Evolutionary conservation across 352 stramenopile species (phyloP), one percentile per base, ranked within the genome.

Genomic region (Phytophthora meadii): DNA sequence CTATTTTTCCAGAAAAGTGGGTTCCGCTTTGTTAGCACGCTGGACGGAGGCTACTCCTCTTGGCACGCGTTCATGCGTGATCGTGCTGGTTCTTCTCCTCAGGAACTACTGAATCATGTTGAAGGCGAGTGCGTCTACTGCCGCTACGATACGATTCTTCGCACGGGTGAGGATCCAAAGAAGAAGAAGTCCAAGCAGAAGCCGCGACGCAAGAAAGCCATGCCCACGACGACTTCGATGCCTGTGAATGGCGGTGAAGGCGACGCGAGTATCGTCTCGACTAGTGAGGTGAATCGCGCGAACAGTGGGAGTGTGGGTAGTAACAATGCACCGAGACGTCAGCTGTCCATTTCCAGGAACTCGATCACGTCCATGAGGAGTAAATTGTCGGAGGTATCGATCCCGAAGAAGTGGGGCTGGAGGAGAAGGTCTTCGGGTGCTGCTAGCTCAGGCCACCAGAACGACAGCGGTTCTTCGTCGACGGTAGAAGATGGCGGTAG

Each of bases 41-140:
- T 94, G 12, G 86, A 94, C 52, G 86, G 86, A 17, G 86, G 86
- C 2, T 94, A 92, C 56, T 81, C 86, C 10, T 89, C 84, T 5
- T 94, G 86, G 86, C 86, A 94, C 53, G 84, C 86, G n/a, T 93
- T 87, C 57, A 89, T 94, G 81, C 79, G 86, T 22, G 86, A 94
- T 57, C 74, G 79, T 3, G 58, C 79, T 1, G 62, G 61, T 15
- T 85, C 62, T 1, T 92, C 86, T 5, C 81, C 80, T 2, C 54
- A 89, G 37, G 86, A 94, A 44, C 54, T 94, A 39, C 67, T 92
- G 34, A 85, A 88, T 47, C 86, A 94, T 48, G 81, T 90, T 0
- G 72, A 73, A 19, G 67, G 72, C 14, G 74, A 92, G 54, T 94
- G 86, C 45, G 83, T 91, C 2, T 92, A 94, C 62, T 94, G 86